A percentile compares a stretch with the other conserved stretches of the same genome.
Conservation (phyloP, 768 basidiomycete species). For the Calocybe gangraenosa region DNA sequence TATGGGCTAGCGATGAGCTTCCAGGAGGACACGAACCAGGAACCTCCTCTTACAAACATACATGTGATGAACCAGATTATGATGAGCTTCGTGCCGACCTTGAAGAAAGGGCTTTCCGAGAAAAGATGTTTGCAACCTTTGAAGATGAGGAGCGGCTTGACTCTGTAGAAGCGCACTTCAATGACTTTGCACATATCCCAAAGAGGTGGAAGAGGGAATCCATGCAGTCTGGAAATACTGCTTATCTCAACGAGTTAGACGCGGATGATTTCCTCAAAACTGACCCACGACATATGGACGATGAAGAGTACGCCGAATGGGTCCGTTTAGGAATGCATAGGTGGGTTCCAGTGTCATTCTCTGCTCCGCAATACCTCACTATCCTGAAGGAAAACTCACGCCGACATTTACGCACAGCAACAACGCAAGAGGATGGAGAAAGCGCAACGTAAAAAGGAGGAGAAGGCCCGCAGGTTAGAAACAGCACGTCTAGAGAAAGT, state of each 20-base stretch:
- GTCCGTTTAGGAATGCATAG: slow-evolving; percentile 83
- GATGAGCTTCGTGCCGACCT: slow-evolving; percentile 48
- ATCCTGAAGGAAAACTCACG: slow-evolving; percentile 56
- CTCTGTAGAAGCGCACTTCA: slow-evolving; percentile 56
- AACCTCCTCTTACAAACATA: too few species aligned
- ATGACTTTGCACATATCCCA: slow-evolving; percentile 69
- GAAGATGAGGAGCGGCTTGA: slow-evolving; percentile 72
- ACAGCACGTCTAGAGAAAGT: slow-evolving; percentile 44
- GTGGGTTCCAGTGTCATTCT: slow-evolving; percentile 18
- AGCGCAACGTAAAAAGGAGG: slow-evolving; percentile 49
- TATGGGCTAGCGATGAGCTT: too few species aligned
- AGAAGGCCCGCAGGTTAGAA: slow-evolving; percentile 52
- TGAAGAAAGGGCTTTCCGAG: slow-evolving; percentile 65
- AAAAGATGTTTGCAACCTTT: slow-evolving; percentile 70
- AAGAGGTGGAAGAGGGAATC: slow-evolving; percentile 52
- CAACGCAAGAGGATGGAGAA: slow-evolving; percentile 49
- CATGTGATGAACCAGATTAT: slow-evolving; percentile 31
- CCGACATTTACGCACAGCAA: slow-evolving; percentile 61
- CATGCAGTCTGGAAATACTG: slow-evolving; percentile 20
- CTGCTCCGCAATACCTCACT: neutral
- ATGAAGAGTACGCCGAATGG: slow-evolving; percentile 89
- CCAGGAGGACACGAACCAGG: too few species aligned
- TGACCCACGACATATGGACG: slow-evolving; percentile 59
- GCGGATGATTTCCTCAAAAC: slow-evolving; percentile 37
- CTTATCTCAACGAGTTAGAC: slow-evolving; percentile 17